Evolutionary conservation across 2,329 filamentous ascomycete genomes (phyloP).

Genomic region (Mariannaea elegans): DNA sequence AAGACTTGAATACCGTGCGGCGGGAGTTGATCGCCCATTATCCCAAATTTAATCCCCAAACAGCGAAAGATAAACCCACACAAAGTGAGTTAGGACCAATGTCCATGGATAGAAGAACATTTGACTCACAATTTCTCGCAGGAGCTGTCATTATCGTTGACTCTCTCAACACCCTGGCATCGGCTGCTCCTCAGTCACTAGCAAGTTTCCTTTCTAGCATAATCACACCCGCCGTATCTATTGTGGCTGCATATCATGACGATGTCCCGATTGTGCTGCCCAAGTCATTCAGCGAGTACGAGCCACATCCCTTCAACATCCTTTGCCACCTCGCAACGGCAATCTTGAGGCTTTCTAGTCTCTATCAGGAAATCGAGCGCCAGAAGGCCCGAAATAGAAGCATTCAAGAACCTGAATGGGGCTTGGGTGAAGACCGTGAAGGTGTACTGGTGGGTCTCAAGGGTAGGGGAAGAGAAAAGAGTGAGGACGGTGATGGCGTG

Average conservation of each 20-base stretch:
- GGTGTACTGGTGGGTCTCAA: conserved; percentile 77
- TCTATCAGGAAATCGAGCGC: conserved; percentile 77
- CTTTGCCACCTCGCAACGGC: conserved; percentile 90
- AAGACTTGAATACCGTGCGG: conserved; percentile 63
- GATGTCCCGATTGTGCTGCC: conserved; percentile 73
- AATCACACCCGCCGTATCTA: conserved; percentile 72
- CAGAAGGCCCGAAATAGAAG: conserved; percentile 82
- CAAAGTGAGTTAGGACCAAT: conserved; percentile 51
- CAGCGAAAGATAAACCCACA: conserved; percentile 46
- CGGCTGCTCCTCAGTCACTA: conserved; percentile 63
- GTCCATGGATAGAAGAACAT: not conserved
- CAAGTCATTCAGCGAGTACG: conserved; percentile 59
- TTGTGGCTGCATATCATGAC: conserved; percentile 83
- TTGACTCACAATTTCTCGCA: conserved; percentile 45
- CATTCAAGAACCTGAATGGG: conserved; percentile 79
- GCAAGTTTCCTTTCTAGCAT: conserved; percentile 75
- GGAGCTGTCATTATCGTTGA: conserved; percentile 82
- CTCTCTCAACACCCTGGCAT: conserved; percentile 74
- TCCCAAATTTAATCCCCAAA: conserved; percentile 48
- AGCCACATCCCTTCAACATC: conserved; percentile 75
- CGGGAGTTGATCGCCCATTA: conserved; percentile 67
- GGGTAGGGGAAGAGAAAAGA: conserved; percentile 56
- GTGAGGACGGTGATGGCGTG: conserved; percentile 55
- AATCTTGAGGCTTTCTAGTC: conserved; percentile 76
- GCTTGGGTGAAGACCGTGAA: conserved; percentile 79